Evolutionary conservation across 2,329 filamentous ascomycete species (phyloP).

Genomic region (Dactylellina sp.): DNA sequence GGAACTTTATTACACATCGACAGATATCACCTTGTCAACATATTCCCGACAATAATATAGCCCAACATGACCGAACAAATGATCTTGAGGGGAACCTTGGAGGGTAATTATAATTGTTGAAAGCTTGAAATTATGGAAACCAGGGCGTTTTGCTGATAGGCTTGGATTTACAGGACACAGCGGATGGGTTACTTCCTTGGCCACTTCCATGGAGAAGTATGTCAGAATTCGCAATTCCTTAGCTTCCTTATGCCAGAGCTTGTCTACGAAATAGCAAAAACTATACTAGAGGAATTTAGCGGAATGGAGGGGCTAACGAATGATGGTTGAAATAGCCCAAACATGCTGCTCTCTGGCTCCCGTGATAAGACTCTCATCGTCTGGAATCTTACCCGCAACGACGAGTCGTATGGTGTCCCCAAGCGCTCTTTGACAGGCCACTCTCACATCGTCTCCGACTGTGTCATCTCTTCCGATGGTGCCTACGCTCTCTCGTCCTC

Average conservation of each 20-base stretch:
- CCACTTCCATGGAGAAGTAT: slow-evolving; percentile 61
- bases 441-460: slow-evolving; percentile 99
- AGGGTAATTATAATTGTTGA: slow-evolving; percentile 58
- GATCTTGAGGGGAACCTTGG: slow-evolving; percentile 61
- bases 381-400: slow-evolving; percentile 98
- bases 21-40: slow-evolving; percentile 41
- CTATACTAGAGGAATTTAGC: not conserved
- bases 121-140: slow-evolving; percentile 21
- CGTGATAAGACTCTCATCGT: slow-evolving; percentile 99
- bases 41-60: slow-evolving; percentile 39
- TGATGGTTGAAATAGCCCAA: slow-evolving; percentile 72
- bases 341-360: slow-evolving; percentile 98
- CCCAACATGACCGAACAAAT: slow-evolving; percentile 55
- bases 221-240: slow-evolving; percentile 19
- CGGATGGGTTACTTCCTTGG: slow-evolving; percentile 61
- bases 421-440: slow-evolving; percentile 99
- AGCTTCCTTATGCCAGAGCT: not conserved
- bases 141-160: slow-evolving; percentile 56
- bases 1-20: slow-evolving; percentile 24
- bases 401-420: slow-evolving; percentile 97
- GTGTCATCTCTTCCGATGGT: slow-evolving; percentile 71
- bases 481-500: slow-evolving; percentile 63
- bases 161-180: slow-evolving; percentile 59
- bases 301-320: slow-evolving; percentile 62
- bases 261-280: not conserved